Conservation (phyloP, 441 rosid genomes). For the Euphorbia corollata region DNA sequence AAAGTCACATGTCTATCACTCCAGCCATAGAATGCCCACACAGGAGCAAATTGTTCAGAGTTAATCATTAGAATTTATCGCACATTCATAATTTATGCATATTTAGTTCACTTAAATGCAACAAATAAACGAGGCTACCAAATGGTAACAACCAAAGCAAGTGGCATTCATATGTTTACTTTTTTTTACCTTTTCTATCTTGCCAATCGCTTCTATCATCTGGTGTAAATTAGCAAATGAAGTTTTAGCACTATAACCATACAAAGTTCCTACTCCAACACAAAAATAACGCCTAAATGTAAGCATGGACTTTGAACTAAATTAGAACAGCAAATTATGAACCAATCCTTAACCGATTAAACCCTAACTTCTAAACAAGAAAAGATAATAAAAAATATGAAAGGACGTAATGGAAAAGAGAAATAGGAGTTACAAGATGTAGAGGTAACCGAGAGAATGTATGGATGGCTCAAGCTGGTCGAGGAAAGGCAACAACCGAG, state of each 20-base stretch:
- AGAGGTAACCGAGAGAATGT: slow-evolving; percentile 92
- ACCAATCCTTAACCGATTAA: background rate
- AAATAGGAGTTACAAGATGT: slow-evolving; percentile 47
- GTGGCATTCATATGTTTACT: background rate
- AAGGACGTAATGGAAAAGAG: background rate
- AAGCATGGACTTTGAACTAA: background rate
- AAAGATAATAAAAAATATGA: background rate
- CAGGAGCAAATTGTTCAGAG: background rate
- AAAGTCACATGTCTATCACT: background rate
- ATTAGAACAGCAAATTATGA: background rate
- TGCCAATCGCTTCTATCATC: background rate
- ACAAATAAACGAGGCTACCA: background rate
- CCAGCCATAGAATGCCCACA: slow-evolving; percentile 13
- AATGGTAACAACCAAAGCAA: background rate
- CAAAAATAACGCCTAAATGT: background rate
- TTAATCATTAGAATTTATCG: background rate
- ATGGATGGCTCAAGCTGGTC: slow-evolving; percentile 72
- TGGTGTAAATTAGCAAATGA: background rate
- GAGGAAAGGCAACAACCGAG: slow-evolving; percentile 47
- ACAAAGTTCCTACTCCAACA: background rate
- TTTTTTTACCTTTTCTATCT: background rate
- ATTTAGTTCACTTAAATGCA: background rate
- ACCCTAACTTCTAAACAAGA: slow-evolving; percentile 4
- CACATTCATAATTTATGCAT: background rate
- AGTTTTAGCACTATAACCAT: background rate